Percentiles rank a stretch among this genome's conserved stretches.
Conservation (phyloP, 176 grass and related monocot genomes). For the Metroxylon sagu region DNA sequence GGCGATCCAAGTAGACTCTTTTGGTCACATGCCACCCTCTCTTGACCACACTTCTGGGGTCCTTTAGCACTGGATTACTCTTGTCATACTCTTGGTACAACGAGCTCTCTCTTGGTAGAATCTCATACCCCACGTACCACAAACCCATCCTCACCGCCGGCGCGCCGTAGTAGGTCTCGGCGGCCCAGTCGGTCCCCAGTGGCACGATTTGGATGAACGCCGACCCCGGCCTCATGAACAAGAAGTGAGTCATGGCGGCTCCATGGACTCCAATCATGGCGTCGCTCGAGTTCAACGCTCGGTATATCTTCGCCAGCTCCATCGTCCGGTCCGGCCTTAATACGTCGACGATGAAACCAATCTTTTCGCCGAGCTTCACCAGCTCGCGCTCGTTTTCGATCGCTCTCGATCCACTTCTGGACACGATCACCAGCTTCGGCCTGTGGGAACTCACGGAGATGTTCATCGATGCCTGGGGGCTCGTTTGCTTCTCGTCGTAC, state of each 20-base stretch:
- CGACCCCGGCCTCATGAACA: constrained; percentile 67
- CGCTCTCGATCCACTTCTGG: constrained; percentile 54
- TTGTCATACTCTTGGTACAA: constrained; percentile 28
- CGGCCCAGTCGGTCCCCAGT: constrained; percentile 66
- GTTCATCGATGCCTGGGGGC: no score
- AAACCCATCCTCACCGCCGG: constrained; percentile 51
- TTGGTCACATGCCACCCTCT: constrained; percentile 71
- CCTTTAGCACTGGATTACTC: constrained; percentile 38
- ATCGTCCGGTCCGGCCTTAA: constrained; percentile 38
- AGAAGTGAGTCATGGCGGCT: constrained; percentile 68
- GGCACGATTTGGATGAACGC: constrained; percentile 72
- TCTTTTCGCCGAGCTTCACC: constrained; percentile 9
- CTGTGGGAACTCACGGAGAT: background rate
- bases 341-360: constrained; percentile 42
- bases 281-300: constrained; percentile 41
- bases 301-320: constrained; percentile 63
- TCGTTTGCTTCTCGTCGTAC: no score
- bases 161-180: constrained; percentile 64
- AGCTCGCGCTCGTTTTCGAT: constrained; percentile 52
- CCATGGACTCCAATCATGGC: constrained; percentile 76
- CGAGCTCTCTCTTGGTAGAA: constrained; percentile 53
- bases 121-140: constrained; percentile 48
- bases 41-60: constrained; percentile 44
- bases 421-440: constrained; percentile 49
- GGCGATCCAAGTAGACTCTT: constrained; percentile 65